These are phyloP conservation scores for Neltuma alba DNA, from an alignment of 306 rosid genomes.

Conservation along the genomic window DNA sequence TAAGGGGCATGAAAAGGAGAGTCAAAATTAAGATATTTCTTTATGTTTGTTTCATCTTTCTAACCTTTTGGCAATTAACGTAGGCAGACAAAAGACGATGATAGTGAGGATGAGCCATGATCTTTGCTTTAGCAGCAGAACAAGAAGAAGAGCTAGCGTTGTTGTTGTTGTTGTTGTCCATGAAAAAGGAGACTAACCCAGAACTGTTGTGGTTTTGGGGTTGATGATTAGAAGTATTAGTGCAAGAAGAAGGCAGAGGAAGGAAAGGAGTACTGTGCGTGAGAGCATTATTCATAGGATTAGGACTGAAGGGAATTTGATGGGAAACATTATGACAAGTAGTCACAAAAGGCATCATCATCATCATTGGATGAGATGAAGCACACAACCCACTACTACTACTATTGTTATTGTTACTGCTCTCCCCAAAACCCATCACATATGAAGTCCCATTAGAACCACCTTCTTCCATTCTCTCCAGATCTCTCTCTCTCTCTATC, in stretches of 20 bases:
- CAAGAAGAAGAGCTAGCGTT: conserved; percentile 36
- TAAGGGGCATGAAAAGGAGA: conserved; percentile 4
- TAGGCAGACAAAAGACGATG: conserved; percentile 89
- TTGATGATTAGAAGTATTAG: conserved; percentile 12
- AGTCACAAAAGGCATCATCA: conserved; percentile 72
- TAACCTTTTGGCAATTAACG: conserved; percentile 91
- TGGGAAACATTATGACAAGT: conserved; percentile 41
- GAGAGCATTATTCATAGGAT: conserved; percentile 32
- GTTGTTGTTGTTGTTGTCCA: conserved; percentile 41
- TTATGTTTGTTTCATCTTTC: background rate
- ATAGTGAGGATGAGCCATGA: conserved; percentile 97
- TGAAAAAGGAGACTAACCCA: conserved; percentile 46
- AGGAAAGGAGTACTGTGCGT: conserved; percentile 22
- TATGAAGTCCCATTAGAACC: conserved; percentile 41
- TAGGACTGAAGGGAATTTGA: conserved; percentile 34
- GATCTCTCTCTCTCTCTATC: background rate
- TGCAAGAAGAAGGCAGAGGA: background rate
- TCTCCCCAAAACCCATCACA: conserved; percentile 66
- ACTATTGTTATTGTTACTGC: conserved; percentile 28
- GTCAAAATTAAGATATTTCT: background rate
- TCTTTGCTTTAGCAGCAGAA: conserved; percentile 69
- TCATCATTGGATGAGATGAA: conserved; percentile 53
- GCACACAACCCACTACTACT: conserved; percentile 46
- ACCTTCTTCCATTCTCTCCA: background rate
- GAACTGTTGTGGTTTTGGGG: conserved; percentile 1